These are phyloP conservation scores for Grosmannia clavigera DNA, from an alignment of 2,329 filamentous ascomycete species.

Conservation along the genomic window DNA sequence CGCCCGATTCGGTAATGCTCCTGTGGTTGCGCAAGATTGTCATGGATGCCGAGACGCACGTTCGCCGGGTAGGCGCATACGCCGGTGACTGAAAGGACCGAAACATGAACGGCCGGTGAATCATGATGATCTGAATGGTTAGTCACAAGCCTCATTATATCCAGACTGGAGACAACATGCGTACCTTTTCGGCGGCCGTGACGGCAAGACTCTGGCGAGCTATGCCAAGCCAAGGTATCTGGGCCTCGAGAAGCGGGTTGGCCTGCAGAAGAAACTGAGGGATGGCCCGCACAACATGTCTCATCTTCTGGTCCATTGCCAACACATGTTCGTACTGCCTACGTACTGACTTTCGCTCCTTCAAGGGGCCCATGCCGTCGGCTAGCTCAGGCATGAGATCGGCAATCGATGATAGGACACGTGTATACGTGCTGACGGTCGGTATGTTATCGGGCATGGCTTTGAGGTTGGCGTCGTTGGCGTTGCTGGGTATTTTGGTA, in stretches of 20 bases:
- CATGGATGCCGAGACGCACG: slow-evolving; percentile 23
- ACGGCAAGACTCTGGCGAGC: slow-evolving; percentile 24
- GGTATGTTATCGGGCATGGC: slow-evolving; percentile 5
- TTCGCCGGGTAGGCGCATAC: slow-evolving; percentile 20
- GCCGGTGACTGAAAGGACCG: slow-evolving; percentile 17
- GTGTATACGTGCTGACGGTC: slow-evolving; percentile 14
- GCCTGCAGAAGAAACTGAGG: slow-evolving; percentile 19
- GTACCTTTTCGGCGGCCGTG: slow-evolving; percentile 23
- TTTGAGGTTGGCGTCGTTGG: slow-evolving; percentile 18
- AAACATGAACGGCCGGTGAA: slow-evolving; percentile 24
- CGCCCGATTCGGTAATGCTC: slow-evolving; percentile 10
- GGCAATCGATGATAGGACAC: slow-evolving; percentile 19
- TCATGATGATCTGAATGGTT: slow-evolving; percentile 20
- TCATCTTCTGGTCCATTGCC: slow-evolving; percentile 20
- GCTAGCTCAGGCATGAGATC: slow-evolving; percentile 18
- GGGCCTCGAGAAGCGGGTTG: slow-evolving; percentile 11
- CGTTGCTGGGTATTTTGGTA: slow-evolving; percentile 19
- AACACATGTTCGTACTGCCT: slow-evolving; percentile 22
- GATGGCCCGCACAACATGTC: slow-evolving; percentile 19
- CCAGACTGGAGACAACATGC: neutral
- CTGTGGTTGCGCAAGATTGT: slow-evolving; percentile 20
- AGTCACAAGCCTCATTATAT: neutral
- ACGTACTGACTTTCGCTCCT: slow-evolving; percentile 15
- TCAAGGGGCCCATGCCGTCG: slow-evolving; percentile 21
- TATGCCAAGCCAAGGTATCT: slow-evolving; percentile 20